A percentile compares a stretch with the other conserved stretches of the same genome.
Evolutionary conservation across 192 early-diverging fungal genomes (phyloP).

Genomic region (Umbelopsis isabellina): DNA sequence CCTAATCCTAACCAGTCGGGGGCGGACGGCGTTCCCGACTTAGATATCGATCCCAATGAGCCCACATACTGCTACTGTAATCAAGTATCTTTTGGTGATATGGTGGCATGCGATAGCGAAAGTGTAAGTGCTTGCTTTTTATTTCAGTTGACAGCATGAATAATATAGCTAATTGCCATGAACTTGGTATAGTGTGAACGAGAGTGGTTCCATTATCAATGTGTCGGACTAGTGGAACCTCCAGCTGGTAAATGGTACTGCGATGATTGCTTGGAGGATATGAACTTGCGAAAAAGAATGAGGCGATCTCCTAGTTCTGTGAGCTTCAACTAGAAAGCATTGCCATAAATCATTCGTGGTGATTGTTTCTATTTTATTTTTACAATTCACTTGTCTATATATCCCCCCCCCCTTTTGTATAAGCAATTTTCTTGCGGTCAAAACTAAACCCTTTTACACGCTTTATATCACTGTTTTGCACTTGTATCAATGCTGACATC

Average conservation of each 20-base stretch:
- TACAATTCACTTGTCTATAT: no score
- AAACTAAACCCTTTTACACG: no score
- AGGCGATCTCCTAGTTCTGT: slow-evolving; percentile 15
- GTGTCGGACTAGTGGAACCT: slow-evolving; percentile 78
- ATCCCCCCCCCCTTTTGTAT: no score
- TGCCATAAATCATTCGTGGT: background rate
- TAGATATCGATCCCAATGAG: slow-evolving; percentile 88
- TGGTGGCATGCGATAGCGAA: slow-evolving; percentile 86
- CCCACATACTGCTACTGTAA: slow-evolving; percentile 87
- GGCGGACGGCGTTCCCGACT: slow-evolving; percentile 35
- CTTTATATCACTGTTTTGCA: no score
- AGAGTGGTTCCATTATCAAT: slow-evolving; percentile 92
- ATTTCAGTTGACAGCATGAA: no score
- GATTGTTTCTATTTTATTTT: no score
- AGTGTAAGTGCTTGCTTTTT: slow-evolving; percentile 40
- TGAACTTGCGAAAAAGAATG: slow-evolving; percentile 24
- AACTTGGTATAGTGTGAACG: slow-evolving; percentile 58
- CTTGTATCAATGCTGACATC: no score
- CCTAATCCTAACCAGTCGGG: slow-evolving; percentile 30
- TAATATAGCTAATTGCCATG: background rate
- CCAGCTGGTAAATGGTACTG: slow-evolving; percentile 90
- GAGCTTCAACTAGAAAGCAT: slow-evolving; percentile 10
- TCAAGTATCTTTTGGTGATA: slow-evolving; percentile 87
- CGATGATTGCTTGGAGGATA: slow-evolving; percentile 57
- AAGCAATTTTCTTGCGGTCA: no score